These are phyloP conservation scores for Gracilariopsis chorda DNA, from an alignment of 23 red algal species.

Conservation along the genomic window DNA sequence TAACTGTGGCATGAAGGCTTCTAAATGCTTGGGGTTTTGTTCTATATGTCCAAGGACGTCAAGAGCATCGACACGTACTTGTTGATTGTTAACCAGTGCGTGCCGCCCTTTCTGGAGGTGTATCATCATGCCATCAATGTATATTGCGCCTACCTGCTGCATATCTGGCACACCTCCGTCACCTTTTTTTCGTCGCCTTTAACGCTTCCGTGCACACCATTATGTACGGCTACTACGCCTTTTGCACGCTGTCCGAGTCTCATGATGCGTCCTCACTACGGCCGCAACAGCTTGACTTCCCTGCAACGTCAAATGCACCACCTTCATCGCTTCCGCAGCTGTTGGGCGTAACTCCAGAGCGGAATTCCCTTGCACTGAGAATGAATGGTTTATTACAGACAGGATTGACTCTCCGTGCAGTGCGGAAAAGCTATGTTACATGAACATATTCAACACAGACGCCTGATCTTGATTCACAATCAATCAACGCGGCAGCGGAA, in stretches of 20 bases:
- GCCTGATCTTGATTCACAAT: no score
- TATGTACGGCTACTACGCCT: slow-evolving; percentile 79
- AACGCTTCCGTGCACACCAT: slow-evolving; percentile 65
- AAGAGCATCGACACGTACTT: slow-evolving; percentile 89
- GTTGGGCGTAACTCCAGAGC: no score
- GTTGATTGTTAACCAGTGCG: slow-evolving; percentile 58
- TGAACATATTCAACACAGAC: no score
- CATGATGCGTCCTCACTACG: no score
- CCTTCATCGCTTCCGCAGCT: no score
- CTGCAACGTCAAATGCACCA: no score
- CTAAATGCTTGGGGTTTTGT: slow-evolving; percentile 71
- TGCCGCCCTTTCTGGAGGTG: slow-evolving; percentile 66
- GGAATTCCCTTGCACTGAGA: no score
- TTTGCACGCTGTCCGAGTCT: slow-evolving; percentile 20
- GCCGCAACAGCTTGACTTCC: no score
- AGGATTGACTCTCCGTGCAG: no score
- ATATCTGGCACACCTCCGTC: slow-evolving; percentile 37
- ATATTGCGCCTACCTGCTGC: slow-evolving; percentile 47
- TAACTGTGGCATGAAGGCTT: slow-evolving; percentile 48
- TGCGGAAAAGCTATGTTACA: no score
- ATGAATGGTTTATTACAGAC: no score
- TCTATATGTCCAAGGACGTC: slow-evolving; percentile 91
- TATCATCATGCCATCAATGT: slow-evolving; percentile 65
- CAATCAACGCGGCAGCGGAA: no score
- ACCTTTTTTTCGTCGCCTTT: slow-evolving; percentile 69